These are phyloP conservation scores for Crithidia fasciculata DNA, from an alignment of 208 protist genomes.

Conservation along the genomic window DNA sequence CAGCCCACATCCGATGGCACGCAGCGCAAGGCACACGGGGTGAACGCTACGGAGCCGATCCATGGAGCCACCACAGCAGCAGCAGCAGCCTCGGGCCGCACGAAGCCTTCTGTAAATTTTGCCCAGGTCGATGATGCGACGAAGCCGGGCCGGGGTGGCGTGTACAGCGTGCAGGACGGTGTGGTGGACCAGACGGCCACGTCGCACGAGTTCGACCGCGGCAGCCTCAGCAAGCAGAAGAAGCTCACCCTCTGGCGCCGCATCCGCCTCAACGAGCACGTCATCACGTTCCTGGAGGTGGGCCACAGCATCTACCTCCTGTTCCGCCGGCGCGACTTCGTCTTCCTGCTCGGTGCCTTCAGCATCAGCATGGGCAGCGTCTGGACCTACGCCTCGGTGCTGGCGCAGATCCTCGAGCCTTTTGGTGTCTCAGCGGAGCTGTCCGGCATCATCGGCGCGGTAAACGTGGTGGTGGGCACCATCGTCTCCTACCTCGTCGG, in stretches of 20 bases:
- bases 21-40: not conserved
- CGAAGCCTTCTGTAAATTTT: not conserved
- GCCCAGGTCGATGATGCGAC: not conserved
- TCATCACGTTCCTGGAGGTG: conserved; percentile 49
- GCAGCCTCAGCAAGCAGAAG: conserved; percentile 34
- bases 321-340: conserved; percentile 49
- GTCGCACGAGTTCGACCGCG: conserved; percentile 22
- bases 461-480: conserved; percentile 61
- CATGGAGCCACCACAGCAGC: not conserved
- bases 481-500: conserved; percentile 59
- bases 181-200: conserved; percentile 15
- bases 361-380: conserved; percentile 74
- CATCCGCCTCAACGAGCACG: conserved; percentile 28
- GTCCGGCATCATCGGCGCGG: conserved; percentile 58
- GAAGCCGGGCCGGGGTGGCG: conserved; percentile 5
- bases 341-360: conserved; percentile 63
- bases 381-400: conserved; percentile 71
- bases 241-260: conserved; percentile 26
- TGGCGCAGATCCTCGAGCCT: conserved; percentile 71
- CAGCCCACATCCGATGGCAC: not conserved
- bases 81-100: not conserved
- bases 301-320: conserved; percentile 46
- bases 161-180: conserved; percentile 10
- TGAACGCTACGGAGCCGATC: conserved; percentile 1
- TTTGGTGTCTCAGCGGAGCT: conserved; percentile 59